phyloP scores from a whole-genome alignment of 2,329 filamentous ascomycete species.

The Colletotrichum horii region DNA sequence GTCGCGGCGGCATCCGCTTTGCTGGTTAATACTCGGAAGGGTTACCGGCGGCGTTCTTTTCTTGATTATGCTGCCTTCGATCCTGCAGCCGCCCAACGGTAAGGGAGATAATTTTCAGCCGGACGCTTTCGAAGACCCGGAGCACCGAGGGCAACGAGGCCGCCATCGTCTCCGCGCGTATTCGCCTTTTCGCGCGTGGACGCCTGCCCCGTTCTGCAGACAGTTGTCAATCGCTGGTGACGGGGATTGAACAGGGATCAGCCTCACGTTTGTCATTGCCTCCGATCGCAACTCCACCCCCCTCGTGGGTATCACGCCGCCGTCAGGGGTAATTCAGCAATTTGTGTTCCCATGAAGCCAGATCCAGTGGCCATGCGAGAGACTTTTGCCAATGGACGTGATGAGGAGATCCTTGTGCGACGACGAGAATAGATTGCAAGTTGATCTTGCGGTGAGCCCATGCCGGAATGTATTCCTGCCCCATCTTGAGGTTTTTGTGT shows the following conservation, averaged over 20 bases:
- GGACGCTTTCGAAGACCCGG: neutral
- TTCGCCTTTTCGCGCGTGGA: neutral
- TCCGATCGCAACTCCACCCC: neutral
- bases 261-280: neutral
- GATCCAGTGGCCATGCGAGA: neutral
- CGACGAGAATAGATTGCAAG: neutral
- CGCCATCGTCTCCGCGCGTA: neutral
- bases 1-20: neutral
- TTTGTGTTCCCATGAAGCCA: neutral
- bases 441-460: neutral
- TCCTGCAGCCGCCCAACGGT: neutral
- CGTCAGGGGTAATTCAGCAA: neutral
- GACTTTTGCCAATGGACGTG: neutral
- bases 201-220: neutral
- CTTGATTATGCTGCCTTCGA: neutral
- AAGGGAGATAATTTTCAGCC: neutral
- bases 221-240: neutral
- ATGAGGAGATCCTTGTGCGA: neutral
- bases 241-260: neutral
- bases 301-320: neutral
- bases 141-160: neutral
- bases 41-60: neutral
- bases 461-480: neutral
- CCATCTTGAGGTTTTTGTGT: neutral
- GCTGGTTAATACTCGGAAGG: neutral